Percentiles rank a stretch among this genome's conserved stretches.
Evolutionary conservation across 2,329 filamentous ascomycete species (phyloP).

Genomic region (Talaromyces sp.): DNA sequence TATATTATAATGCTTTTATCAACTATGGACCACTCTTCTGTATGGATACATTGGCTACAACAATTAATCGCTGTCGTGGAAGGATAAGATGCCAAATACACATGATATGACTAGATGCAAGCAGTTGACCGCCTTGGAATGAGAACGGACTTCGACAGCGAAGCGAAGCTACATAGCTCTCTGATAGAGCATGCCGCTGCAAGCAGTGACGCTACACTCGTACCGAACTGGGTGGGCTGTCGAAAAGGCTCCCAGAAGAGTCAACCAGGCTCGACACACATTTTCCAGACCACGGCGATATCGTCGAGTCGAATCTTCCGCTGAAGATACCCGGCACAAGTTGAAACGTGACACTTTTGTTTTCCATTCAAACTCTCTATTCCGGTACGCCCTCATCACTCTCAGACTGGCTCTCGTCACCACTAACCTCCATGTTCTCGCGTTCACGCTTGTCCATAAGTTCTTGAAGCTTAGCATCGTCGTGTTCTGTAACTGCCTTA

Average conservation of each 20-base stretch:
- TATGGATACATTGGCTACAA: slow-evolving; percentile 10
- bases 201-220: slow-evolving; percentile 4
- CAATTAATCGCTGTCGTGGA: slow-evolving; percentile 9
- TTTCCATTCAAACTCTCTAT: slow-evolving; percentile 20
- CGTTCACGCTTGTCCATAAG: slow-evolving; percentile 99
- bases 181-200: background rate
- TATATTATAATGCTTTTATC: background rate
- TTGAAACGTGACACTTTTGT: slow-evolving; percentile 14
- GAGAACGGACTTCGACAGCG: background rate
- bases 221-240: slow-evolving; percentile 3
- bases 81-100: slow-evolving; percentile 2
- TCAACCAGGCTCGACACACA: background rate
- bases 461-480: slow-evolving; percentile 93
- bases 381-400: slow-evolving; percentile 80
- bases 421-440: slow-evolving; percentile 96
- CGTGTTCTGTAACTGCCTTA: slow-evolving; percentile 97
- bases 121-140: background rate
- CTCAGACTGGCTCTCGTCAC: slow-evolving; percentile 93
- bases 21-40: background rate
- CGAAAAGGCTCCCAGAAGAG: background rate
- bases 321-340: slow-evolving; percentile 5
- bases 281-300: background rate
- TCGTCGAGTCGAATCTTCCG: slow-evolving; percentile 1
- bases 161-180: background rate
- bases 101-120: background rate